Evolutionary conservation across 306 rosid genomes (phyloP).

Genomic region (Vachellia collinsii): DNA sequence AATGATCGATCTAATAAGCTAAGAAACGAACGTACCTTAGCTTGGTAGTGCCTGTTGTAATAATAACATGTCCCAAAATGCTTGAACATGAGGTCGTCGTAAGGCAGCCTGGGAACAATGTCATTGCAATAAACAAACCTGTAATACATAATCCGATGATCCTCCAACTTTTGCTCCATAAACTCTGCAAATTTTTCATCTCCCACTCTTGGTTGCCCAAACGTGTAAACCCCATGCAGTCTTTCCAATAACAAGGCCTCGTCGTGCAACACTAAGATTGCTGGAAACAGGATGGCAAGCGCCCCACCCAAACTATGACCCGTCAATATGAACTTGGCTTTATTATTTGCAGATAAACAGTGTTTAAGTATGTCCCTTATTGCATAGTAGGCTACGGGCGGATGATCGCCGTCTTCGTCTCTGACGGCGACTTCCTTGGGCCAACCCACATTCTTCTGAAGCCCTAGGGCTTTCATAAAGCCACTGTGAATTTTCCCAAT

Average conservation of each 20-base stretch:
- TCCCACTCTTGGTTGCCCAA: conserved; percentile 94
- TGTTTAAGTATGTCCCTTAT: conserved; percentile 49
- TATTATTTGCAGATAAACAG: conserved; percentile 34
- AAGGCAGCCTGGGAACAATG: conserved; percentile 75
- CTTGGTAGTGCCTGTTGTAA: conserved; percentile 27
- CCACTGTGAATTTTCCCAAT: conserved; percentile 76
- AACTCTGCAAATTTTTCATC: conserved; percentile 48
- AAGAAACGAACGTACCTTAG: too few relatives aligned
- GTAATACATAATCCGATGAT: conserved; percentile 53
- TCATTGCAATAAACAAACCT: conserved; percentile 81
- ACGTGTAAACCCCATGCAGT: conserved; percentile 74
- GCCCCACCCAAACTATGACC: conserved; percentile 83
- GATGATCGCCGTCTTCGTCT: conserved; percentile 18
- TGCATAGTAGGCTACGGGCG: conserved; percentile 59
- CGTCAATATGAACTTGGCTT: conserved; percentile 56
- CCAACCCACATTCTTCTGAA: conserved; percentile 60
- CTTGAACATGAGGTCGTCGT: conserved; percentile 69
- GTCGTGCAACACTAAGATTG: conserved; percentile 55
- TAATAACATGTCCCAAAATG: conserved; percentile 79
- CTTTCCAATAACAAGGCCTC: conserved; percentile 63
- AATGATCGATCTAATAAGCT: too few relatives aligned
- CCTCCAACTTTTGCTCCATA: conserved; percentile 57
- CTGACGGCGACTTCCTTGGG: too few relatives aligned
- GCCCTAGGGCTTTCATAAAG: conserved; percentile 80
- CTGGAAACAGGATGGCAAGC: conserved; percentile 54